phyloP scores from a whole-genome alignment of 352 stramenopile genomes.

The Globisporangium nodosum region DNA sequence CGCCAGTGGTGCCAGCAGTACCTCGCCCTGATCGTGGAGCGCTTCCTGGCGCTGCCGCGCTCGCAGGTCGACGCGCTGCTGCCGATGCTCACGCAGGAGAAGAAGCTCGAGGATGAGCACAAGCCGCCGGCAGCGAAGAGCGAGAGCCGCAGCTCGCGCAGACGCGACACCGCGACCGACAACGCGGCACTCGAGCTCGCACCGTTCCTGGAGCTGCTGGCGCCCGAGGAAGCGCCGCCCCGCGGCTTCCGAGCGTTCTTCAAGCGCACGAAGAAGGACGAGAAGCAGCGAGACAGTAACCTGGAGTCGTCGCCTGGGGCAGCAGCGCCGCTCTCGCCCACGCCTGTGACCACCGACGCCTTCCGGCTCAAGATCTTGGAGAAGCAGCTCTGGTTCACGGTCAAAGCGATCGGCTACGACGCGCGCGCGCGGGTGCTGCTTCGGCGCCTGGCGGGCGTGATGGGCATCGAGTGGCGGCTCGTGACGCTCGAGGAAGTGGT shows the following conservation, averaged over 20 bases:
- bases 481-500: slow-evolving; percentile 62
- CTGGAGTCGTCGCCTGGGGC: slow-evolving; percentile 2
- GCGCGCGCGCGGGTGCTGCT: slow-evolving; percentile 54
- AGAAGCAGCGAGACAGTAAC: slow-evolving; percentile 4
- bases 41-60: slow-evolving; percentile 45
- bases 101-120: slow-evolving; percentile 14
- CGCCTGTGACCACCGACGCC: slow-evolving; percentile 17
- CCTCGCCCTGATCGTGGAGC: slow-evolving; percentile 55
- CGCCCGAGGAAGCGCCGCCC: slow-evolving; percentile 22
- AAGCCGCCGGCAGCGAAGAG: slow-evolving; percentile 4
- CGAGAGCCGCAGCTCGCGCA: slow-evolving; percentile 11
- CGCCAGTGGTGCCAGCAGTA: slow-evolving; percentile 59
- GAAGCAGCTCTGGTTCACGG: slow-evolving; percentile 70
- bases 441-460: slow-evolving; percentile 32
- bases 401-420: slow-evolving; percentile 77
- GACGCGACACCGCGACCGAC: not conserved
- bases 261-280: slow-evolving; percentile 26
- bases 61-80: slow-evolving; percentile 63
- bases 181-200: slow-evolving; percentile 33
- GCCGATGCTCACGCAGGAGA: slow-evolving; percentile 51
- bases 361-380: slow-evolving; percentile 67
- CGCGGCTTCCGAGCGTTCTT: slow-evolving; percentile 24
- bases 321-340: not conserved
- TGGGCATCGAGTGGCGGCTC: slow-evolving; percentile 52
- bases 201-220: slow-evolving; percentile 57